phyloP scores from a whole-genome alignment of 208 protist species.

The Leishmania guyanensis region DNA sequence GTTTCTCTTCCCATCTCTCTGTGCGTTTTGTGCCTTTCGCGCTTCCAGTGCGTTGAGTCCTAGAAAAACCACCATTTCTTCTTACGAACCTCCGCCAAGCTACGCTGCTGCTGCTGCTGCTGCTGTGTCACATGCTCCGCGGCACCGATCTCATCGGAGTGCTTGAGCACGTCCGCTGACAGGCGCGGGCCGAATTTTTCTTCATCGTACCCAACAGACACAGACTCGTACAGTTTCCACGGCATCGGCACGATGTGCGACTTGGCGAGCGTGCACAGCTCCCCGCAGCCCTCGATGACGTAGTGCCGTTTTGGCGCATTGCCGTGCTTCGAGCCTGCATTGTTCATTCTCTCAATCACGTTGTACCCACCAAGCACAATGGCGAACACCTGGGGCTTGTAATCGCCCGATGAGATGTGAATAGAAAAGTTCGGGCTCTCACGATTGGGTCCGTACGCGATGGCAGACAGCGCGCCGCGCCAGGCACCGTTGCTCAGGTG shows the following conservation, averaged over 20 bases:
- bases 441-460: slow-evolving; percentile 71
- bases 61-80: slow-evolving; percentile 41
- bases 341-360: slow-evolving; percentile 87
- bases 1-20: neutral
- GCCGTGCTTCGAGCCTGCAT: slow-evolving; percentile 77
- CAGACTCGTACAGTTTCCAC: slow-evolving; percentile 79
- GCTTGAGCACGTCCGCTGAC: slow-evolving; percentile 31
- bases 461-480: slow-evolving; percentile 80
- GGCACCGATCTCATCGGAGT: slow-evolving; percentile 38
- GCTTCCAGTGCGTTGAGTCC: neutral
- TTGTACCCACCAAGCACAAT: slow-evolving; percentile 88
- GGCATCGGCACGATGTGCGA: slow-evolving; percentile 83
- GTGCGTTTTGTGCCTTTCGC: no score
- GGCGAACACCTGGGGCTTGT: slow-evolving; percentile 83
- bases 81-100: neutral
- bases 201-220: slow-evolving; percentile 82
- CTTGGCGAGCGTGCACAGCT: slow-evolving; percentile 89
- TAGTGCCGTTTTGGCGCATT: slow-evolving; percentile 80
- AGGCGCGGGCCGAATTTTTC: slow-evolving; percentile 73
- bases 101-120: neutral
- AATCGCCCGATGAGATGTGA: slow-evolving; percentile 82
- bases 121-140: neutral
- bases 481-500: slow-evolving; percentile 71
- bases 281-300: slow-evolving; percentile 78
- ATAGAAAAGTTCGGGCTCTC: slow-evolving; percentile 90